phyloP scores from a whole-genome alignment of 2,329 filamentous ascomycete genomes.

The Elsinoe necatrix region DNA sequence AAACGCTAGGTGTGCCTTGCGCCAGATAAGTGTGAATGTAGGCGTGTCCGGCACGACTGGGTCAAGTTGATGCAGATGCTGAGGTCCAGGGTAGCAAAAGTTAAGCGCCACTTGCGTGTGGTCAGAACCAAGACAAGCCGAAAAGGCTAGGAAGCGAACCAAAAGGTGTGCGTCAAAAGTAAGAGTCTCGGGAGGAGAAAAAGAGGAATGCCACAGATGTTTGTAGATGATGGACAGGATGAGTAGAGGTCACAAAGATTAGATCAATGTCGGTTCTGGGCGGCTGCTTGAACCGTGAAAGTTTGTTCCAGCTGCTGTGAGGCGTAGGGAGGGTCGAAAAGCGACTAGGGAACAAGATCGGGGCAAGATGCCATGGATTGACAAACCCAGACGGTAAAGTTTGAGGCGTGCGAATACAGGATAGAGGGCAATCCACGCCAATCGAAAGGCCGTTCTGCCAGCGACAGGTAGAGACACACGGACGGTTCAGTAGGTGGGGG shows the following conservation, averaged over 20 bases:
- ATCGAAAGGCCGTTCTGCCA: background rate
- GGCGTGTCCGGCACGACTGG: background rate
- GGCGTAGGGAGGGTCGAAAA: slow-evolving; percentile 5
- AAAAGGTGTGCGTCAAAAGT: background rate
- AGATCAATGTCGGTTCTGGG: slow-evolving; percentile 6
- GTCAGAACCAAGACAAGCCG: background rate
- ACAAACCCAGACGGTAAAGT: slow-evolving; percentile 12
- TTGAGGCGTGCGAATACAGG: slow-evolving; percentile 5
- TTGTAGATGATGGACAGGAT: background rate
- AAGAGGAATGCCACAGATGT: background rate
- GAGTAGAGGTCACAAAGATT: background rate
- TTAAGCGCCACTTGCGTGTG: slow-evolving; percentile 5
- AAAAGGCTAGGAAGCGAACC: background rate
- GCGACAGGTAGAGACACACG: slow-evolving; percentile 12
- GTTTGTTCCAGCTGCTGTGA: background rate
- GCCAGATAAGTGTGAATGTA: background rate
- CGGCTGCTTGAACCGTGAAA: slow-evolving; percentile 4
- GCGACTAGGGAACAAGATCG: slow-evolving; percentile 11
- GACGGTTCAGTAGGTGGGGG: slow-evolving; percentile 3
- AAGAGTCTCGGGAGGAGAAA: background rate
- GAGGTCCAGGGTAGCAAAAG: background rate
- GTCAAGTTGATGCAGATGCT: background rate
- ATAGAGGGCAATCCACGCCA: slow-evolving; percentile 2
- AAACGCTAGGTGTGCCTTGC: background rate
- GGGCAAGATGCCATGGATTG: slow-evolving; percentile 10